Evolutionary conservation across 352 stramenopile species (phyloP), one percentile per base, ranked within the genome.

Genomic region (Globisporangium middletonii): DNA sequence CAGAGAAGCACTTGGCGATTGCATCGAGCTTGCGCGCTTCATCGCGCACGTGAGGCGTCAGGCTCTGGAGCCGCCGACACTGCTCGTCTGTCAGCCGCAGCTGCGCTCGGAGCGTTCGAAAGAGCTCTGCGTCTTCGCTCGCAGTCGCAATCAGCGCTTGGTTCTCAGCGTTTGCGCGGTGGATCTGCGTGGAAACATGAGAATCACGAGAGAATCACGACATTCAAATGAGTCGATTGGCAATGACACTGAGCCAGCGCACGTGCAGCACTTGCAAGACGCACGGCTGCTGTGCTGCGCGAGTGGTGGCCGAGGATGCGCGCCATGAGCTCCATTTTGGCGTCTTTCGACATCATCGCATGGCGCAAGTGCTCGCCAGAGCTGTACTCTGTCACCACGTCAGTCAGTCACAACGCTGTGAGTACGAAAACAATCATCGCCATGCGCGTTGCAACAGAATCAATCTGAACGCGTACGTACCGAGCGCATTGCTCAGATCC

Each of bases 1-100:
- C 80, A 9, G 85, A 85, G 52, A 95, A 95, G 47, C 85, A 95
- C 56, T 95, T 95, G n/a, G 71, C 71, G 52, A 95, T 92, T 2
- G 76, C 84, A 28, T 90, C 80, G 7, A 95, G 70, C 55, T 92
- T 88, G 18, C 70, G 72, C 33, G 79, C 67, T 65, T 95, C 85
- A 38, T 92, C 74, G 18, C 71, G 81, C 3, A 83, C 73, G 23
- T 72, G 58, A 6, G 63, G 50, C 13, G 66, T 65, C 50, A 92
- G 56, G 37, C 60, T 72, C 19, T 77, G 66, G 15, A 95, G 63
- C 16, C 71, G 73, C 37, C 71, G 75, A 43, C 77, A 89, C 57
- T 95, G 85, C 23, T 89, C 78, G 12, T 77, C 60, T 18, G 83
- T 86, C 42, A 95, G 80, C 23, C 77, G 67, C 19, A 95, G 52